Evolutionary conservation across 306 rosid species (phyloP), one percentile per base, ranked within the genome.

Genomic region (Quercus engelmannii): DNA sequence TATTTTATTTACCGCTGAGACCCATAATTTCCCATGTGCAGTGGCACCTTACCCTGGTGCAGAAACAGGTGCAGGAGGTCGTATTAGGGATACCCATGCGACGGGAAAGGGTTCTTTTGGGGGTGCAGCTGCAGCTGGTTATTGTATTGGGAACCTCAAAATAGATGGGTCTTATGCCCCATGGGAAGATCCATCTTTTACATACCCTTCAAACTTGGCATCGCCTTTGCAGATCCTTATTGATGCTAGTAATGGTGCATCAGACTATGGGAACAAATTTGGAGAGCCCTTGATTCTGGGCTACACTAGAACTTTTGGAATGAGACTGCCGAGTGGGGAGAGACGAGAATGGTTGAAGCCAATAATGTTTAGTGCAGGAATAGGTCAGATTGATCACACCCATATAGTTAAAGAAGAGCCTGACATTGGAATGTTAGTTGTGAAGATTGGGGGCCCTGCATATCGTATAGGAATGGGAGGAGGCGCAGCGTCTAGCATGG

Each of bases 201-300:
- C 74, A 9, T 94, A 94, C 78, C 98, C 97, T 5, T 86, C 98
- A 26, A 94, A 92, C 87, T 80, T 94, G 86, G 98, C 98, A 56
- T 73, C 93, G 11, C 97, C 97, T 81, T 75, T 94, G 85, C 95
- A 90, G 83, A 94, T 92, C 81, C 93, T 94, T 21, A 87, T 91
- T 28, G 97, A 94, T 83, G 80, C 97, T 57, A 94, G 96, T 64
- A 94, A 92, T 83, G 97, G 98, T 77, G 97, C 97, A 76, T 92
- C 98, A 7, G 97, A 94, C 87, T 94, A 94, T 35, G 98, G 98
- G 72, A 94, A 94, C 81, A 94, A 94, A 88, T 94, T 94, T 84
- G 98, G 98, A 69, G 98, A 94, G 88, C 98, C 98, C n/a, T 80
- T 94, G 87, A 92, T 94, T 86, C 98, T 92, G 81, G 98, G 98